A percentile compares a stretch with the other conserved stretches of the same genome.
These are phyloP conservation scores for Hyphodiscus hymeniophilus DNA, from an alignment of 495 filamentous ascomycete genomes.

Conservation along the genomic window DNA sequence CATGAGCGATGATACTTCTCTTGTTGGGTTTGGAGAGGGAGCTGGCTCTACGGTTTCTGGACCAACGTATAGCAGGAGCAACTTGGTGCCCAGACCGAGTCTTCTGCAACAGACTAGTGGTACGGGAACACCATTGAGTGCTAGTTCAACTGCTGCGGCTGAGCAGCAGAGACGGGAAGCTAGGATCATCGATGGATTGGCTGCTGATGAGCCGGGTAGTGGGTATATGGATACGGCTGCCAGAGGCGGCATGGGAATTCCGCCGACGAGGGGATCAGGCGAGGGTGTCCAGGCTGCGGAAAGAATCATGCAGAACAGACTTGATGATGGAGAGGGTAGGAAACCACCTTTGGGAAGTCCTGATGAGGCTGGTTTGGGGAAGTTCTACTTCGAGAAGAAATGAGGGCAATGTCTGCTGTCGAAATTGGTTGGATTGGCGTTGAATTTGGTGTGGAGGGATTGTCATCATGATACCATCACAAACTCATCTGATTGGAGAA, in stretches of 20 bases:
- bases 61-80: conserved; percentile 45
- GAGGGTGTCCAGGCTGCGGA: conserved; percentile 30
- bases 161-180: conserved; percentile 18
- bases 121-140: conserved; percentile 5
- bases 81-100: conserved; percentile 9
- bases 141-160: conserved; percentile 6
- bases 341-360: conserved; percentile 31
- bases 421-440: too few species aligned
- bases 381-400: conserved; percentile 44
- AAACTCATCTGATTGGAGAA: too few species aligned
- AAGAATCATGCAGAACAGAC: conserved; percentile 43
- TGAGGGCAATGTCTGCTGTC: too few species aligned
- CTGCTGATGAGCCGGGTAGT: conserved; percentile 9
- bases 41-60: conserved; percentile 71
- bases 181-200: conserved; percentile 20
- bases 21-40: conserved; percentile 84
- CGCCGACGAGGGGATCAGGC: background rate
- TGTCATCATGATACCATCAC: too few species aligned
- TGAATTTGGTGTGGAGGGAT: too few species aligned
- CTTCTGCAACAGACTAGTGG: conserved; percentile 6
- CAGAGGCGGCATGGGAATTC: conserved; percentile 10
- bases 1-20: conserved; percentile 72
- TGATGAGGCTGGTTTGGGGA: conserved; percentile 35
- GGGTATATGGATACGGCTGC: conserved; percentile 16
- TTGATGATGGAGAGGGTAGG: conserved; percentile 33